Conservation (phyloP, 2,329 filamentous ascomycete genomes). For the Alternaria solani region DNA sequence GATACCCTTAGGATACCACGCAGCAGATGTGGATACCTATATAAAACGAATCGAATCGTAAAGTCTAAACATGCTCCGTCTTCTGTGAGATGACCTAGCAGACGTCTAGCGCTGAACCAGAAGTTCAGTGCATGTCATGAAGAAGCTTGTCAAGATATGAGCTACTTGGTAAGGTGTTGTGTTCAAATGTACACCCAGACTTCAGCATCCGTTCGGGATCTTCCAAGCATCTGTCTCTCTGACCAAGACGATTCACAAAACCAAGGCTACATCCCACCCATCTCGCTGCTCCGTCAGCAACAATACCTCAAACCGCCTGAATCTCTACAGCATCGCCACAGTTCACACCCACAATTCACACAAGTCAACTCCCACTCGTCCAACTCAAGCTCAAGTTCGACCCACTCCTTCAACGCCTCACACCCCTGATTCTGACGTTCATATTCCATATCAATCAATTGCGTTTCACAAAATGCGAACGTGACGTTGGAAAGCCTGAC, state of each 20-base stretch:
- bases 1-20: constrained; percentile 32
- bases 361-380: not conserved
- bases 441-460: not conserved
- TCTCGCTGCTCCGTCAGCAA: not conserved
- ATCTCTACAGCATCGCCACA: not conserved
- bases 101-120: not conserved
- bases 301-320: not conserved
- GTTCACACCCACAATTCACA: not conserved
- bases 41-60: constrained; percentile 32
- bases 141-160: not conserved
- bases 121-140: not conserved
- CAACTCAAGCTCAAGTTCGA: not conserved
- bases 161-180: not conserved
- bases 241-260: not conserved
- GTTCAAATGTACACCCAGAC: not conserved
- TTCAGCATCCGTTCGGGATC: not conserved
- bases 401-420: not conserved
- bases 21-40: constrained; percentile 22
- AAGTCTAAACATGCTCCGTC: constrained; percentile 7
- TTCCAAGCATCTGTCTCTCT: not conserved
- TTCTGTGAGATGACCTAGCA: not conserved
- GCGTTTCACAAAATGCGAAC: not conserved
- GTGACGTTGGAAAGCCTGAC: not conserved
- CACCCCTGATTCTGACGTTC: not conserved
- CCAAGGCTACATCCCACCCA: not conserved